Evolutionary conservation across 75 land plant species (phyloP).

Genomic region (Cunninghamia lanceolata): DNA sequence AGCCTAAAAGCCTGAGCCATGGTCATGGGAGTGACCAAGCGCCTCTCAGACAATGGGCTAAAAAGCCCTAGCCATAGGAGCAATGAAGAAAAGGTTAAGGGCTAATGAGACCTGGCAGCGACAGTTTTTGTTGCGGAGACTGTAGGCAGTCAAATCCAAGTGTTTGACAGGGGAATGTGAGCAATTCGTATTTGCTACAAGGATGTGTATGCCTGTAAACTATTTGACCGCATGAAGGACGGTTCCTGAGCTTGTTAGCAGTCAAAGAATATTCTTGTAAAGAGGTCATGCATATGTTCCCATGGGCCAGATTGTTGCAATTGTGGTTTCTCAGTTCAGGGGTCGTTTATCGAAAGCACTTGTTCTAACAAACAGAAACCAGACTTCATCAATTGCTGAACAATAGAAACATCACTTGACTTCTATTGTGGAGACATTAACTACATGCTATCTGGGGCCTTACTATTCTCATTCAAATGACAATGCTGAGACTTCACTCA

Average conservation of each 20-base stretch:
- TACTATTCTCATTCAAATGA: slow-evolving; percentile 68
- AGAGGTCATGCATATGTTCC: slow-evolving; percentile 89
- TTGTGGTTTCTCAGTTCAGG: slow-evolving; percentile 74
- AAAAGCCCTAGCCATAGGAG: no score
- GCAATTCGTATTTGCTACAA: no score
- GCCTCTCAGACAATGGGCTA: no score
- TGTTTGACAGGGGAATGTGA: no score
- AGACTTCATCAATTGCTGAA: slow-evolving; percentile 76
- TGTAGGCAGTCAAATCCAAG: no score
- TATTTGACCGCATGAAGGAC: no score
- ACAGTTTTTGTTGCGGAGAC: no score
- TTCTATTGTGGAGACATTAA: slow-evolving; percentile 85
- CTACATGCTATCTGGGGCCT: slow-evolving; percentile 80
- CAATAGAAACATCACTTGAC: slow-evolving; percentile 80
- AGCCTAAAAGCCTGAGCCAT: no score
- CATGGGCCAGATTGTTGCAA: slow-evolving; percentile 68
- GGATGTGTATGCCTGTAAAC: no score
- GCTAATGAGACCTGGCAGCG: no score
- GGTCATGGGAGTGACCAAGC: no score
- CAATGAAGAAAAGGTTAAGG: no score
- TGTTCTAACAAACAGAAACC: slow-evolving; percentile 82
- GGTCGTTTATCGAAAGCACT: slow-evolving; percentile 79
- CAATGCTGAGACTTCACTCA: slow-evolving; percentile 48
- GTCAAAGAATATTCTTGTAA: slow-evolving; percentile 62
- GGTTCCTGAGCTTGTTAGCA: slow-evolving; percentile 86